These are phyloP conservation scores for Phytophthora gonapodyides DNA, from an alignment of 352 stramenopile genomes.

Conservation along the genomic window DNA sequence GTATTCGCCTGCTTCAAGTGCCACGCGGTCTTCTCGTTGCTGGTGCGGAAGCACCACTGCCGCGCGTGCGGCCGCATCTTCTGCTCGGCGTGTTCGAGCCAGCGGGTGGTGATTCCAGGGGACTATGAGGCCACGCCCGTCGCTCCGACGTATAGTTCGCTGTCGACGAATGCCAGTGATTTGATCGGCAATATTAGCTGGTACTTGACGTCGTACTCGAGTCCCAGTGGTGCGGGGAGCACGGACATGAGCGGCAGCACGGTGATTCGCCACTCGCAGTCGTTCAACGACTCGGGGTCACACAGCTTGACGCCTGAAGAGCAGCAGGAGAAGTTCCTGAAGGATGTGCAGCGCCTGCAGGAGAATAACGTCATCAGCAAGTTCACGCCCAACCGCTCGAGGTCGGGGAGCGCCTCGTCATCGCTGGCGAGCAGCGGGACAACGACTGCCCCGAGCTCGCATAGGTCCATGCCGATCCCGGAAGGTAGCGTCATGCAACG, in stretches of 20 bases:
- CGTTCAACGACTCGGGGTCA: constrained; percentile 32
- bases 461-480: constrained; percentile 52
- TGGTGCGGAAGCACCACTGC: constrained; percentile 86
- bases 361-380: constrained; percentile 66
- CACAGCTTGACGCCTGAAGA: constrained; percentile 42
- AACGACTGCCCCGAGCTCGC: constrained; percentile 36
- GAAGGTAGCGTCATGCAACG: constrained; percentile 79
- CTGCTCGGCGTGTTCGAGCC: constrained; percentile 76
- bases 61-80: constrained; percentile 84
- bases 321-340: constrained; percentile 72
- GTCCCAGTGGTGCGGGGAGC: constrained; percentile 16
- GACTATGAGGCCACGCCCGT: constrained; percentile 82
- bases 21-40: constrained; percentile 76
- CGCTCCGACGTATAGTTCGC: constrained; percentile 54
- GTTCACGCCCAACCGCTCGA: constrained; percentile 67
- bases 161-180: constrained; percentile 76
- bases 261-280: constrained; percentile 25
- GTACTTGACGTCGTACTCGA: constrained; percentile 78
- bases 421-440: constrained; percentile 27
- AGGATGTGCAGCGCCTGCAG: constrained; percentile 72
- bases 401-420: constrained; percentile 29
- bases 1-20: constrained; percentile 89
- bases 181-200: constrained; percentile 84
- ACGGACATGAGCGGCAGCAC: constrained; percentile 17
- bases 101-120: constrained; percentile 79